Conservation (phyloP, 108 stramenopile species). For the Skeletonema potamos region DNA sequence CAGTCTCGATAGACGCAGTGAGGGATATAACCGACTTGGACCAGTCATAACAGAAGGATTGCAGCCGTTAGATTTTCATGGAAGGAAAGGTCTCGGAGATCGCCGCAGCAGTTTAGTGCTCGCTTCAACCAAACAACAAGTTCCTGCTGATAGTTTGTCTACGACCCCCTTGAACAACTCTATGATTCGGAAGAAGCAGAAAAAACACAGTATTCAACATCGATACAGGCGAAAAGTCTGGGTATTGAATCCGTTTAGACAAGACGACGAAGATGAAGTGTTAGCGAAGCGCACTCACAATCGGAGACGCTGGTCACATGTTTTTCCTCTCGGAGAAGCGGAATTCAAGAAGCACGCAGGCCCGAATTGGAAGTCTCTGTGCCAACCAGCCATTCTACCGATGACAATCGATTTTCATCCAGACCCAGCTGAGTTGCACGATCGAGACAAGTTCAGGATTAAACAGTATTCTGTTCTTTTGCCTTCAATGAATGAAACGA, state of each 20-base stretch:
- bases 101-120: neutral
- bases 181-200: neutral
- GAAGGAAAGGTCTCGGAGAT: constrained; percentile 9
- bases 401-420: constrained; percentile 95
- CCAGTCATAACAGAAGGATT: neutral
- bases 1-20: constrained; percentile 33
- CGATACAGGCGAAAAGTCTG: constrained; percentile 52
- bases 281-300: constrained; percentile 93
- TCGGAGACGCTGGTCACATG: constrained; percentile 94
- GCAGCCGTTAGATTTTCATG: constrained; percentile 15
- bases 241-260: constrained; percentile 90
- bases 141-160: neutral
- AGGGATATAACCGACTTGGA: constrained; percentile 17
- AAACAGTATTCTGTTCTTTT: constrained; percentile 78
- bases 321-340: constrained; percentile 90
- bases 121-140: neutral
- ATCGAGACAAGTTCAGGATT: constrained; percentile 66
- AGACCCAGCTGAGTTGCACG: constrained; percentile 77
- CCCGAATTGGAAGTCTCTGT: constrained; percentile 95
- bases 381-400: constrained; percentile 95
- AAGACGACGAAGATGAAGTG: constrained; percentile 90
- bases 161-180: neutral
- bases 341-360: constrained; percentile 86
- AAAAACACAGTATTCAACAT: constrained; percentile 4
- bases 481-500: constrained; percentile 69